Base-by-base conservation (phyloP, 805 yeast species). In the Kodamaea kaohsiungensis region DNA sequence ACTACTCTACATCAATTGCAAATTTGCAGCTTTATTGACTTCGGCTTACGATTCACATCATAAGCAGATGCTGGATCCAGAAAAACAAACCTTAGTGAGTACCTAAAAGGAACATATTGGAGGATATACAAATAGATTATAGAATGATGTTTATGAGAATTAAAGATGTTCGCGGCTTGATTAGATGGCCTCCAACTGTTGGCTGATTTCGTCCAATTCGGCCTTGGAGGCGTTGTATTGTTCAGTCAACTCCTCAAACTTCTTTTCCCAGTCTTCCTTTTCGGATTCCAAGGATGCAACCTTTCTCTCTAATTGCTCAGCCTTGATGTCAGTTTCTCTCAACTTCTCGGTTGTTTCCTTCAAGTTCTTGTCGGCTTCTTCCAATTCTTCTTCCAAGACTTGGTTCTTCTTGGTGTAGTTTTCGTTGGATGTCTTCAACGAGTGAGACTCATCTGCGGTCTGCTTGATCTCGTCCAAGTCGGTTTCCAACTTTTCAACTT, bases 131-230 rank as follows among this genome's bases (percentile, higher is more conserved):
- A 22, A 30, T 30, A 30, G 35, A 30, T 30, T 30, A 30, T 30
- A 30, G 35, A 30, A 30, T 30, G 35, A 30, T 30, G 35, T 30
- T 30, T 8, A 30, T 30, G 35, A 30, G 35, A 30, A 30, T 15
- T 38, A 38, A 40, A 16, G 45, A 16, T 19, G 45, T 17, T 22
- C 25, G 25, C 25, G 25, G 19, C 9, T 8, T 15, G 19, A 49
- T 72, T 76, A 82, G 69, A 82, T 75, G 63, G 84, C 84, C 77
- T 95, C 98, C 76, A 95, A 87, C 79, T 96, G 97, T 71, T 91
- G 91, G 73, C 91, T 87, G 79, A 95, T 92, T 78, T 92, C 97
- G 66, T 95, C 98, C 79, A 95, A 84, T 78, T 95, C 99, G 63
- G 89, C 84, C 82, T 90, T 88, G 61, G 97, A 93, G 62, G 85